Evolutionary conservation across 768 basidiomycete genomes (phyloP).

Genomic region (Rhodotorula toruloides): DNA sequence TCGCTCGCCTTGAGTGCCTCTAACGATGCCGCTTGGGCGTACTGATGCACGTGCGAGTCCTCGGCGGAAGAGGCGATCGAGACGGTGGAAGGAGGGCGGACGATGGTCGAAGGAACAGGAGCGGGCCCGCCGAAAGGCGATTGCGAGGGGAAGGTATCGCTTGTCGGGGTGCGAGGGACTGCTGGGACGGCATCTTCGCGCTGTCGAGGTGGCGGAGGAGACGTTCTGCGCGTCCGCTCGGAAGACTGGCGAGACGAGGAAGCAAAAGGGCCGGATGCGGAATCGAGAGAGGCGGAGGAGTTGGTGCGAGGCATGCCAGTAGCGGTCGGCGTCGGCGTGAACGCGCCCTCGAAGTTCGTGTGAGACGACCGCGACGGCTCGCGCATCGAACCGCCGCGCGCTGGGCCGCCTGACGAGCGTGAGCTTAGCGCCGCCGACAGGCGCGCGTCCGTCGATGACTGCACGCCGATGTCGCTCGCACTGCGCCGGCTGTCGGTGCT

Average conservation of each 20-base stretch:
- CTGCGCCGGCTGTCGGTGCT: background rate
- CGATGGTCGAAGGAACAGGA: constrained; percentile 3
- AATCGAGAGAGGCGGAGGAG: background rate
- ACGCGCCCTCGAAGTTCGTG: constrained; percentile 4
- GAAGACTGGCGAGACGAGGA: background rate
- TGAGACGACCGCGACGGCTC: constrained; percentile 16
- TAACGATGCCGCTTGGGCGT: constrained; percentile 55
- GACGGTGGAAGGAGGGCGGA: constrained; percentile 16
- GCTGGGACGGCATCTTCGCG: background rate
- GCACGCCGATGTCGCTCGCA: constrained; percentile 1
- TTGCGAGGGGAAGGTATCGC: constrained; percentile 11
- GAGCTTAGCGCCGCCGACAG: constrained; percentile 2
- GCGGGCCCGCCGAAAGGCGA: background rate
- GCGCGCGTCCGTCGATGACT: background rate
- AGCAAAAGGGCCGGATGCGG: too few species aligned
- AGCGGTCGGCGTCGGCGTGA: background rate
- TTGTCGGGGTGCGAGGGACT: constrained; percentile 16
- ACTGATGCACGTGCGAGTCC: background rate
- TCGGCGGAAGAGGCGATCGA: background rate
- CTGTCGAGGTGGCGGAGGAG: constrained; percentile 12
- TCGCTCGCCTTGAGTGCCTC: constrained; percentile 84
- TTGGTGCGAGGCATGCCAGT: background rate
- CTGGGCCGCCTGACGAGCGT: background rate
- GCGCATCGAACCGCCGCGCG: constrained; percentile 1
- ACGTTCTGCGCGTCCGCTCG: background rate